These are phyloP conservation scores for Termitomyces sp. DNA, from an alignment of 768 basidiomycete genomes.

Conservation along the genomic window DNA sequence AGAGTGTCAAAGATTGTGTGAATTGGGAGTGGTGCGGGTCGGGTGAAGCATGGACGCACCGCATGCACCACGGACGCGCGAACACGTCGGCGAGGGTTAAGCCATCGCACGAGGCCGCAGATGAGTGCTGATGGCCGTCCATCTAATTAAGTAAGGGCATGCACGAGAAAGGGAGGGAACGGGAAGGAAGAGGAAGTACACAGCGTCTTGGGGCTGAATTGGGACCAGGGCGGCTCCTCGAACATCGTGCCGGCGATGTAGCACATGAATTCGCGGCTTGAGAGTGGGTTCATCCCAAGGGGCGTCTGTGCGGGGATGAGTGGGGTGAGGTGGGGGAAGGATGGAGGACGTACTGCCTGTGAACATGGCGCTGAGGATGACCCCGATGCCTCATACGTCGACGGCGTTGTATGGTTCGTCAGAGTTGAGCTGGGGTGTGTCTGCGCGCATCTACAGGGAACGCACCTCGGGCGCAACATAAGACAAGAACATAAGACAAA, in stretches of 20 bases:
- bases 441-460: neutral
- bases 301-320: constrained; percentile 67
- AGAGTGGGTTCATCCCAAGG: constrained; percentile 95
- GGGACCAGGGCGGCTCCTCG: constrained; percentile 74
- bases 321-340: neutral
- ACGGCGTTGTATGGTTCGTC: constrained; percentile 79
- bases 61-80: constrained; percentile 71
- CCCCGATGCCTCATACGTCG: constrained; percentile 94
- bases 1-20: constrained; percentile 76
- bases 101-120: constrained; percentile 56
- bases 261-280: constrained; percentile 74
- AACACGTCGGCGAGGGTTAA: constrained; percentile 51
- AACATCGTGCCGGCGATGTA: constrained; percentile 77
- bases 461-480: constrained; percentile 13
- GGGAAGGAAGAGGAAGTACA: constrained; percentile 43
- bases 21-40: constrained; percentile 64
- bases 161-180: neutral
- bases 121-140: neutral
- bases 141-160: too few species aligned
- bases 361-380: constrained; percentile 89
- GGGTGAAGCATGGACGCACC: constrained; percentile 43
- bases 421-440: constrained; percentile 53
- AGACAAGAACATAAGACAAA: too few species aligned
- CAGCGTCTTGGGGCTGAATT: constrained; percentile 52
- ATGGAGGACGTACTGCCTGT: constrained; percentile 65